Evolutionary conservation across 768 basidiomycete genomes (phyloP).

Genomic region (Lactarius akahatsu): DNA sequence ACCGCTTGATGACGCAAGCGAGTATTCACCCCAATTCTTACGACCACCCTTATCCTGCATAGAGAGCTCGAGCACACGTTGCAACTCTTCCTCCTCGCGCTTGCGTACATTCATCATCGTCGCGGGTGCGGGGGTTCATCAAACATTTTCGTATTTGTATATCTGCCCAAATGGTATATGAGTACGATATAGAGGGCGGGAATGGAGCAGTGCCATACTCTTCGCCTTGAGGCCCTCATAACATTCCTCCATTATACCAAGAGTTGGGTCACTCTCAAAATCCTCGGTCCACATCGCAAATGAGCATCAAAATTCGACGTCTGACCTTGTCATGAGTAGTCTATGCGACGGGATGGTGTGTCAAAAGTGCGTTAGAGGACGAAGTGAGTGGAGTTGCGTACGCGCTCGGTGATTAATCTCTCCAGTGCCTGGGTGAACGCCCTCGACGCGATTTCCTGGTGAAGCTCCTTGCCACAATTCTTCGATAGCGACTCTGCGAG

Average conservation of each 20-base stretch:
- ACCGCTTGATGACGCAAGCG: constrained; percentile 39
- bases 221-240: constrained; percentile 80
- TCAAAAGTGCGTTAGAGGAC: not conserved
- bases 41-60: constrained; percentile 89
- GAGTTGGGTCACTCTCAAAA: constrained; percentile 73
- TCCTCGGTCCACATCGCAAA: constrained; percentile 84
- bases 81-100: constrained; percentile 92
- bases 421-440: constrained; percentile 91
- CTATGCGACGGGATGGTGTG: constrained; percentile 41
- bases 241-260: constrained; percentile 91
- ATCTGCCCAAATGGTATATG: constrained; percentile 42
- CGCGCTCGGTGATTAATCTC: constrained; percentile 85
- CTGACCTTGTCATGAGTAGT: constrained; percentile 92
- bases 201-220: constrained; percentile 47
- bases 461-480: constrained; percentile 80
- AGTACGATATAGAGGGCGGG: constrained; percentile 8
- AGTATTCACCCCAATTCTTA: constrained; percentile 49
- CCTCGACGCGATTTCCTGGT: constrained; percentile 84
- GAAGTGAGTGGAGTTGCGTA: constrained; percentile 36
- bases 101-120: constrained; percentile 78
- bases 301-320: constrained; percentile 63
- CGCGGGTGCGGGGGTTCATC: constrained; percentile 64
- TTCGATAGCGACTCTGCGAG: constrained; percentile 87
- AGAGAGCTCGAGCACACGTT: constrained; percentile 89
- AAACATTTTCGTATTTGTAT: constrained; percentile 67